A percentile compares a stretch with the other conserved stretches of the same genome.
Conservation (phyloP, 176 grass and related monocot species). For the Saccharum spontaneum region DNA sequence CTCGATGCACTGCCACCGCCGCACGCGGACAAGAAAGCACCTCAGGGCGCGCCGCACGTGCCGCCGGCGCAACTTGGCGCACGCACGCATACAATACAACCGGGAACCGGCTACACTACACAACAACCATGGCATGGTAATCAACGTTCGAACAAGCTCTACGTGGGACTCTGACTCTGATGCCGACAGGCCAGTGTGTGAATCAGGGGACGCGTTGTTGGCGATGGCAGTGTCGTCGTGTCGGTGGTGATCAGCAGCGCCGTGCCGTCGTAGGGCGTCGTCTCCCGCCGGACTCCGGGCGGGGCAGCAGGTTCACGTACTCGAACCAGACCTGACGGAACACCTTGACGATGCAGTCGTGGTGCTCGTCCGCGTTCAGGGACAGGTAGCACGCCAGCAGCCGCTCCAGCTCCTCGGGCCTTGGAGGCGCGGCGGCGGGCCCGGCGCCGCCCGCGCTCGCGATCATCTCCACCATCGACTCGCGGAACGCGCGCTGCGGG, state of each 20-base stretch:
- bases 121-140: neutral
- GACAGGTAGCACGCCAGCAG: conserved; percentile 84
- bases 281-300: neutral
- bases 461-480: conserved; percentile 92
- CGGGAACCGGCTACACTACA: neutral
- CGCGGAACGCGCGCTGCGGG: conserved; percentile 71
- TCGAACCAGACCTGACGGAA: conserved; percentile 81
- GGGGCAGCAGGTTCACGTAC: conserved; percentile 34
- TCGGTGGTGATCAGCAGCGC: neutral
- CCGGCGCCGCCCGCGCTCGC: conserved; percentile 32
- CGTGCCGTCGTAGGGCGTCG: neutral
- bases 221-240: neutral
- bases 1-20: neutral
- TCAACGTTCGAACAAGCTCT: neutral
- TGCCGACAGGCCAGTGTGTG: neutral
- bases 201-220: neutral
- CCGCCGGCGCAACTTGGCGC: conserved; percentile 10
- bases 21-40: neutral
- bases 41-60: conserved; percentile 6
- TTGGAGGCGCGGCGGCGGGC: neutral
- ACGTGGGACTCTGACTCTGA: neutral
- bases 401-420: conserved; percentile 75
- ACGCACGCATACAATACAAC: neutral
- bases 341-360: conserved; percentile 82
- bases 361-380: conserved; percentile 84